Evolutionary conservation across 441 rosid species (phyloP).

Genomic region (Isatis lusitanica): DNA sequence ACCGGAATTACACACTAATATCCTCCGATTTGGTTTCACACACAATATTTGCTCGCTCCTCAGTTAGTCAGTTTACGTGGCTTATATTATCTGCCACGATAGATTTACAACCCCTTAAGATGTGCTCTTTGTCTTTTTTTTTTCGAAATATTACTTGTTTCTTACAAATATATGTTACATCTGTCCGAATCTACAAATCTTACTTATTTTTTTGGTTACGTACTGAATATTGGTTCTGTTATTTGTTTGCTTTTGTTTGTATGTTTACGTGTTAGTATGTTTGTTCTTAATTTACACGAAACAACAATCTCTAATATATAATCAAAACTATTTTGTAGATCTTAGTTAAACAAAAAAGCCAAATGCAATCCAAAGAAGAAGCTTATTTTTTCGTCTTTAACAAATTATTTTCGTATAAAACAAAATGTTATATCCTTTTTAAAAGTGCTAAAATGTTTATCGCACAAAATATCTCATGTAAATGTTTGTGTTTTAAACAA

Average conservation of each 20-base stretch:
- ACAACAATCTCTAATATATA: not conserved
- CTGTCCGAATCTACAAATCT: not conserved
- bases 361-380: not conserved
- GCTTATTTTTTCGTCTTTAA: not conserved
- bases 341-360: not conserved
- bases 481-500: not conserved
- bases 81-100: not conserved
- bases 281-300: not conserved
- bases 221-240: not conserved
- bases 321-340: not conserved
- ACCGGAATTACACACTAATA: not conserved
- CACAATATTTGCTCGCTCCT: not conserved
- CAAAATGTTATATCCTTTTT: not conserved
- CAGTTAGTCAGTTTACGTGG: not conserved
- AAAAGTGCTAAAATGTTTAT: no score
- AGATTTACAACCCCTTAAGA: not conserved
- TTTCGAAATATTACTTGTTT: not conserved
- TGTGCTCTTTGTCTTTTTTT: not conserved
- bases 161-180: constrained; percentile 4
- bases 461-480: not conserved
- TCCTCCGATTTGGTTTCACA: not conserved
- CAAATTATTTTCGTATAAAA: not conserved
- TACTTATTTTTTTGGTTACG: not conserved
- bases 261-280: not conserved
- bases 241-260: not conserved